Evolutionary conservation across 106 monocot genomes (phyloP), one percentile per base, ranked within the genome.

Genomic region (Allium cepa): DNA sequence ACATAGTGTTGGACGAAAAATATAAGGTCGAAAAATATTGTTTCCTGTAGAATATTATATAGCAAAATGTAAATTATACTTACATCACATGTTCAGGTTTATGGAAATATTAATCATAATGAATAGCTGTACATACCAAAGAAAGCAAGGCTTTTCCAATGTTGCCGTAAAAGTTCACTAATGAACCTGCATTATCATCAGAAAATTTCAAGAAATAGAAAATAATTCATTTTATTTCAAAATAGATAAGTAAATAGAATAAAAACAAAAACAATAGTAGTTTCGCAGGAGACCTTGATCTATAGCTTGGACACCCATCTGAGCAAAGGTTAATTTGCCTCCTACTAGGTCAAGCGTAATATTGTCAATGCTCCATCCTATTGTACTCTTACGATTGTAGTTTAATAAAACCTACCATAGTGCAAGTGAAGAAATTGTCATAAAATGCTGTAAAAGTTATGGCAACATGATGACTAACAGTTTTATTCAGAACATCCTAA

Each of bases 1-100:
- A 92, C 85, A 64, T 90, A 99, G 67, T 99, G 92, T 76, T 99
- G 97, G 68, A 90, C 17, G 49, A 99, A 85, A 69, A 99, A 99
- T 45, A 99, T 12, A 17, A 92, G 15, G 47, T 99, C 97, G 50
- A 99, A 99, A 71, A 92, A 74, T 13, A 99, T 75, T 12, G 81
- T 79, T 71, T 90, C 97, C 97, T 99, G 84, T 69, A 82, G 5
- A 76, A 55, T 28, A 11, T 49, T 3, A 11, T 17, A 49, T 17
- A 15, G 64, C 16, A n/a, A 64, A 47, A 48, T 46, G 15, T 7
- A 49, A 9, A 17, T 17, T 9, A 9, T 55, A 15, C 3, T 4
- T 55, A 3, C 53, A 55, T 15, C 13, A 55, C 0, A 55, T 8
- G 7, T 55, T 7, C 53, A 15, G 53, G 15, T 55, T 55, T 15